Evolutionary conservation across 2,329 filamentous ascomycete species (phyloP), one percentile per base, ranked within the genome.

Genomic region (Trichoderma sp.): DNA sequence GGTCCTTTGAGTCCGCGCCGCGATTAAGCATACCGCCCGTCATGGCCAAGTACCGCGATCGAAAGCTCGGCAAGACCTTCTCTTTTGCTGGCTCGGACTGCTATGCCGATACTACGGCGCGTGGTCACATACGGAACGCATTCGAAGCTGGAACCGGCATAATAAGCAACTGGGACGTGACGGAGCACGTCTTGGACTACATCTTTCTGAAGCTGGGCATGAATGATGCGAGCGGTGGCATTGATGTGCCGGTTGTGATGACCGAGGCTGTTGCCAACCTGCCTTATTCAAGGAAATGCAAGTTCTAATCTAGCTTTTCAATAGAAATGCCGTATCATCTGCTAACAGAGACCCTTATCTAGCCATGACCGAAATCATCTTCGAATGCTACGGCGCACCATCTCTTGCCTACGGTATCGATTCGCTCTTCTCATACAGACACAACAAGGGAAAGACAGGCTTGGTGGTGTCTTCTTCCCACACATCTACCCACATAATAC

Each of bases 281-380:
- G 70, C 89, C 88, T 14, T 99, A 99, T 77, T 91, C 94, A 58
- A 86, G 94, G 73, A 95, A 92, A 82, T 95, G 93, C 96, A 82
- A 72, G 90, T 84, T 40, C 5, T 1, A 24, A 31, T 4, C 19
- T 2, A 14, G 11, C 5, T n/a, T n/a, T 29, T 21, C 7, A 16
- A 14, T 2, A 5, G 16, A 35, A 21, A 40, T n/a, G 4, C 16
- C 13, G 4, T 6, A 1, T 13, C 37, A 33, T 8, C 19, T 21
- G 59, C 53, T 43, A 19, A 40, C 56, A 27, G 40, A 77, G 70
- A 7, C 0, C 27, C 55, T 35, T 56, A 7, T 64, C 69, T 73
- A 97, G 93, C 92, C 74, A 98, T 98, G 95, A 97, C 92, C 55
- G 96, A 99, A 77, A 95, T 98, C 68, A 84, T 99, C 13, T 99